phyloP scores from a whole-genome alignment of 805 yeast genomes.

The Candida sakaeoensis region DNA sequence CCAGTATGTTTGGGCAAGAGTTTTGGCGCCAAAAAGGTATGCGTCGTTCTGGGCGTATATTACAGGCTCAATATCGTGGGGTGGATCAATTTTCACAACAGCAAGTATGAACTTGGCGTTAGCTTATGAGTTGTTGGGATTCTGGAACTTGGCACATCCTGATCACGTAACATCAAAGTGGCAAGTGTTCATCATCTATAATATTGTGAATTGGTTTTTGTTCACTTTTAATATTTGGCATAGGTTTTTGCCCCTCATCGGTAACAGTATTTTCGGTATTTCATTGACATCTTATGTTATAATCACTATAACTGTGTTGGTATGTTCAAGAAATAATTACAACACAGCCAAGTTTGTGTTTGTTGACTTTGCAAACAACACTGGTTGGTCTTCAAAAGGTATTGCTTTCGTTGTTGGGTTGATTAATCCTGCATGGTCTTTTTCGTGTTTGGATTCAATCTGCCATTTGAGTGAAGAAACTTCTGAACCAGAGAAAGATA shows the following conservation, averaged over 20 bases:
- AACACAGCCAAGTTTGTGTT: conserved; percentile 25
- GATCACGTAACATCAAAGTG: conserved; percentile 29
- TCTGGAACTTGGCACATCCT: conserved; percentile 35
- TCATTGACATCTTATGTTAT: conserved; percentile 32
- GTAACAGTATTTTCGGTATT: conserved; percentile 31
- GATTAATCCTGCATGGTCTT: conserved; percentile 36
- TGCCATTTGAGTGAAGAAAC: conserved; percentile 43
- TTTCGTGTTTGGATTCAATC: conserved; percentile 39
- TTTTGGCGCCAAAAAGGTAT: conserved; percentile 35
- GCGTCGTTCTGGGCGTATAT: conserved; percentile 35
- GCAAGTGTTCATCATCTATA: conserved; percentile 36
- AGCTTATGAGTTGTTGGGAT: conserved; percentile 33
- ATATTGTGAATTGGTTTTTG: conserved; percentile 29
- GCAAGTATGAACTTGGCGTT: conserved; percentile 38
- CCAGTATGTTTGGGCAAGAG: conserved; percentile 41
- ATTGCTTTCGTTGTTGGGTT: conserved; percentile 38
- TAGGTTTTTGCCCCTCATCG: conserved; percentile 31
- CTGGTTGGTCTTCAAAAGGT: conserved; percentile 29
- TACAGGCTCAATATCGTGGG: conserved; percentile 41
- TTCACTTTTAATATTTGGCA: conserved; percentile 36
- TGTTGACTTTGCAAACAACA: conserved; percentile 17
- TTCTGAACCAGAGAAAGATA: conserved; percentile 31
- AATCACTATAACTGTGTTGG: conserved; percentile 37
- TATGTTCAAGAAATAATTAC: conserved; percentile 32
- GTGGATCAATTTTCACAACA: conserved; percentile 39